Conservation (phyloP, 139 green algal genomes). For the Chlamydomonas urium region DNA sequence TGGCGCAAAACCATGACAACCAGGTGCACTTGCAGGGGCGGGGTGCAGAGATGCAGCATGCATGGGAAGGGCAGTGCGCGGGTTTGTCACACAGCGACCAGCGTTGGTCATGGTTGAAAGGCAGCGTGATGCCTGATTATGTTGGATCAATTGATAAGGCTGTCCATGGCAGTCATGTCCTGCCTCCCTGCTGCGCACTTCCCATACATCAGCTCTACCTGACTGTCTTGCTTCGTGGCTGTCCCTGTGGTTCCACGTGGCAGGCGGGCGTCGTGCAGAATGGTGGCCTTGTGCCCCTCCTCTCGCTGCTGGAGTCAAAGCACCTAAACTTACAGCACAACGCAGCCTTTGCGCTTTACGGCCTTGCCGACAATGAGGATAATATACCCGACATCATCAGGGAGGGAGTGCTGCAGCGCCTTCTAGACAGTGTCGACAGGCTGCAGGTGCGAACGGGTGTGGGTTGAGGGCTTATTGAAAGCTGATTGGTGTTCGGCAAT, state of each 20-base stretch:
- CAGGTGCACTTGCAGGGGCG: conserved; percentile 49
- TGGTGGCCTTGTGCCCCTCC: conserved; percentile 76
- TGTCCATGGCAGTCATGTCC: too few species aligned
- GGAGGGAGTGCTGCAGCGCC: conserved; percentile 50
- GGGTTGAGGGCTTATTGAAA: conserved; percentile 5
- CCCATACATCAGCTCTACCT: too few species aligned
- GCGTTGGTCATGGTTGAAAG: too few species aligned
- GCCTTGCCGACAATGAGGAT: conserved; percentile 95
- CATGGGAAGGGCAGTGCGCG: too few species aligned
- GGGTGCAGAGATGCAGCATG: background rate
- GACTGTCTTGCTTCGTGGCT: too few species aligned
- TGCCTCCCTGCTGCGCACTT: too few species aligned
- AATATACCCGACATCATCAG: conserved; percentile 91
- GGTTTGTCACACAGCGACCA: too few species aligned
- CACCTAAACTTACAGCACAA: conserved; percentile 73
- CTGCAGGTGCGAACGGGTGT: conserved; percentile 56
- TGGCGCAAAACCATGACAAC: conserved; percentile 94
- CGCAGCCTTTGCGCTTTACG: conserved; percentile 74
- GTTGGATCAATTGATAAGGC: too few species aligned
- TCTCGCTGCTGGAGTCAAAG: conserved; percentile 86
- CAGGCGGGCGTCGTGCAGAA: conserved; percentile 77
- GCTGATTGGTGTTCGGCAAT: too few species aligned
- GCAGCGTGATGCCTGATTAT: too few species aligned
- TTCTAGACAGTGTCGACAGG: conserved; percentile 57
- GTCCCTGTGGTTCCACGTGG: too few species aligned